Evolutionary conservation across 140 eudicot species (phyloP).

Genomic region (Artemisia princeps): DNA sequence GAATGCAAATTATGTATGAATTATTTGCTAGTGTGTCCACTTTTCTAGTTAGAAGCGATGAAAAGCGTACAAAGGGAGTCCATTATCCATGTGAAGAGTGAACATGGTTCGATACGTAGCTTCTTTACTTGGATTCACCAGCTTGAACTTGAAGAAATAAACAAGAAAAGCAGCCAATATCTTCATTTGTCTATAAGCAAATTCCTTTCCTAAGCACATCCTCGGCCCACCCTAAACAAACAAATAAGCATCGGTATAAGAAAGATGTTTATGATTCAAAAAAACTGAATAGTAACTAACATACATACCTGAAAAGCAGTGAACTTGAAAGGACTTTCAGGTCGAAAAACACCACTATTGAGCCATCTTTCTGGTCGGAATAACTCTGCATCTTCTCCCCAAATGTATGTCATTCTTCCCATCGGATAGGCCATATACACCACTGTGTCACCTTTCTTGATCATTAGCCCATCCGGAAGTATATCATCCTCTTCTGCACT

Average conservation of each 20-base stretch:
- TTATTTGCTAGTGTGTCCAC: neutral
- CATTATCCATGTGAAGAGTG: constrained; percentile 40
- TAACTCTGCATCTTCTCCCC: constrained; percentile 41
- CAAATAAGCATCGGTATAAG: neutral
- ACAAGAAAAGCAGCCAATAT: constrained; percentile 40
- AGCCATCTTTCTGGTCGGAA: constrained; percentile 59
- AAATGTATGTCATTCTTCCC: constrained; percentile 37
- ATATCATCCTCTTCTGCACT: constrained; percentile 21
- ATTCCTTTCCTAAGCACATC: constrained; percentile 51
- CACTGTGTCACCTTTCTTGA: constrained; percentile 33
- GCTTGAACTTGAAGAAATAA: constrained; percentile 32
- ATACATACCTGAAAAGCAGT: constrained; percentile 42
- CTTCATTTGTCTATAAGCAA: constrained; percentile 18
- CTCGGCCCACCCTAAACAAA: constrained; percentile 45
- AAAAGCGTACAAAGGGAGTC: constrained; percentile 39
- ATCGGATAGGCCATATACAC: constrained; percentile 31
- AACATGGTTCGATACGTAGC: constrained; percentile 35
- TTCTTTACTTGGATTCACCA: constrained; percentile 30
- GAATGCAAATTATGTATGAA: neutral
- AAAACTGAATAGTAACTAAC: neutral
- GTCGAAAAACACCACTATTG: constrained; percentile 36
- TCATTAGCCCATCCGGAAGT: constrained; percentile 49
- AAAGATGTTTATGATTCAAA: no score
- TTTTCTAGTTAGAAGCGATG: constrained; percentile 2
- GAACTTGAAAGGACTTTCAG: constrained; percentile 46